Evolutionary conservation across 140 eudicot species (phyloP), one percentile per base, ranked within the genome.

Genomic region (Anethum foeniculum): DNA sequence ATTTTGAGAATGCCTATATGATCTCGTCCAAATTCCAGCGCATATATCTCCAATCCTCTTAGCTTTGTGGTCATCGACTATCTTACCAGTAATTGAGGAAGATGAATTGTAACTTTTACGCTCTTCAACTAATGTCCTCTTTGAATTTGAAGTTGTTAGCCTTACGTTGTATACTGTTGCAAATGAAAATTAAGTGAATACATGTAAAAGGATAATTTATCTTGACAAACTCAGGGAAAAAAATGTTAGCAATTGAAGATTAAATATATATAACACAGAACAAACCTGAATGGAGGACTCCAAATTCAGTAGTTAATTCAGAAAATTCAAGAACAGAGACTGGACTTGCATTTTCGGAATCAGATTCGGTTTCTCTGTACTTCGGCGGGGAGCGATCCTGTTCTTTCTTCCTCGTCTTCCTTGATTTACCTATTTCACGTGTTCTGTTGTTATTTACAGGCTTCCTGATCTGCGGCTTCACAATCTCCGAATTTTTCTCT

Each of bases 311-410:
- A 69, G 83, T 78, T 71, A 83, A 82, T 77, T 85, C 90, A 69
- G 78, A 80, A 80, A 54, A 76, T 75, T 90, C 84, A 83, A 84
- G 86, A 84, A 87, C 86, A 52, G 88, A 93, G 76, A 90, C 92
- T 10, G 97, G 98, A 75, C 97, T 93, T 46, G 88, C 83, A 83
- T 89, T 85, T 74, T 87, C 88, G 1, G 93, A 88, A 77, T 87
- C 88, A 36, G 83, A 80, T 47, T 81, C 90, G 9, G 71, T 82
- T 77, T 80, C 85, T 1, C 36, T 41, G 39, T 81, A 51, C 32
- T 32, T 64, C 6, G 36, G 69, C 4, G 30, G 81, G 73, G 81
- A 83, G 75, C 80, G 65, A 43, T 41, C 74, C 36, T 60, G 68
- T 60, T 84, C 84, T 49, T 80, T 79, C 58, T 34, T 78, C 38